phyloP scores from a whole-genome alignment of 306 rosid genomes.

The Lotus japonicus region DNA sequence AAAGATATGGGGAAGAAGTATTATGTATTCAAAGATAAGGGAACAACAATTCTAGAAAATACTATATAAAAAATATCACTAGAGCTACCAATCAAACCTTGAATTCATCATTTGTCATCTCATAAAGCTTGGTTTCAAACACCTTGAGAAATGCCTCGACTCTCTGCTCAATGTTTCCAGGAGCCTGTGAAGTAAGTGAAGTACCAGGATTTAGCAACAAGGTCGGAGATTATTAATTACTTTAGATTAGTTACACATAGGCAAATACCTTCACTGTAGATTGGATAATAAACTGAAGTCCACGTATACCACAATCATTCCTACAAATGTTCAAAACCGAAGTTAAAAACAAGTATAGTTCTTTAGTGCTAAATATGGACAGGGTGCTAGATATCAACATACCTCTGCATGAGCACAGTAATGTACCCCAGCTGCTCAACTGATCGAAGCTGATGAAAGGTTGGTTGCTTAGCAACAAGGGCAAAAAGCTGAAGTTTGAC shows the following conservation, averaged over 20 bases:
- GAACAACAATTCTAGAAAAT: constrained; percentile 7
- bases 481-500: constrained; percentile 92
- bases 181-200: constrained; percentile 50
- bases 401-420: constrained; percentile 69
- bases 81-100: constrained; percentile 44
- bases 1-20: constrained; percentile 12
- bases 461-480: constrained; percentile 77
- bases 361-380: constrained; percentile 3
- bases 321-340: constrained; percentile 36
- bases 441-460: constrained; percentile 93
- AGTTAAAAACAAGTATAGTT: constrained; percentile 1
- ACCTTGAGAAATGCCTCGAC: constrained; percentile 74
- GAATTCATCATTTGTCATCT: constrained; percentile 81
- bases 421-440: constrained; percentile 98
- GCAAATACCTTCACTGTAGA: constrained; percentile 73
- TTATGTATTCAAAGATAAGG: background rate
- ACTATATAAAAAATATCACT: background rate
- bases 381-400: constrained; percentile 15
- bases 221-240: background rate
- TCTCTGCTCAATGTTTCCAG: constrained; percentile 67
- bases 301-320: constrained; percentile 75
- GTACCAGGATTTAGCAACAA: constrained; percentile 8
- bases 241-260: background rate
- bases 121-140: constrained; percentile 65
- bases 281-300: constrained; percentile 77